Evolutionary conservation across 208 protist genomes (phyloP), one percentile per base, ranked within the genome.

Genomic region (Trypanosoma rangeli): DNA sequence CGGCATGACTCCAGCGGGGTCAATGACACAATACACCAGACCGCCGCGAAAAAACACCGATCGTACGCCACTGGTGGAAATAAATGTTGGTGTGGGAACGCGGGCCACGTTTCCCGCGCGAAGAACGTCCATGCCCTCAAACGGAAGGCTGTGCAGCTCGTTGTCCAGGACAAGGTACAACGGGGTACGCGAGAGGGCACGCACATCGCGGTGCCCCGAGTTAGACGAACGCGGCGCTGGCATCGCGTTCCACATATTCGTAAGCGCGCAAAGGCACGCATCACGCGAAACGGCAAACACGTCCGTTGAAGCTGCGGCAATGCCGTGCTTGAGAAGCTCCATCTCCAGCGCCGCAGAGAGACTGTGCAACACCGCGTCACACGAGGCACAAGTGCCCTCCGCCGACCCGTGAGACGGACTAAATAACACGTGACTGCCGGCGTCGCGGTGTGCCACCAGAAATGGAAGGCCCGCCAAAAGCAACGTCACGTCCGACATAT

Each of bases 71-170:
- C 48, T 58, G 4, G 52, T 48, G 42, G 63, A 57, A 49, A 76
- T 39, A 60, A 69, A 76, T 44, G 31, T 53, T 16, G 42, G 24
- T 60, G 63, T 71, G 33, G 76, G 70, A 55, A 88, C 74, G 37
- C 89, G 83, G 13, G 89, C 83, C 26, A 66, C 59, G 66, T 80
- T 90, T 15, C 73, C 74, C 24, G 57, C 46, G 12, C 73, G 73
- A 61, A 83, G 74, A 31, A 80, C 79, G 15, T 84, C 82, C 42
- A 86, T 67, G 35, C 72, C 80, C 63, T 94, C 89, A 78, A 81
- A 90, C 31, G 85, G 85, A 60, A 94, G 63, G 22, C 24, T 39
- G 52, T 91, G 82, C 67, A 92, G 75, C 54, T 79, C 78, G 37
- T 76, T 70, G 46, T 78, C 73, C 13, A 92, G 54, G 12, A 81